Evolutionary conservation across 2,329 filamentous ascomycete genomes (phyloP).

Genomic region (Colletotrichum sp.): DNA sequence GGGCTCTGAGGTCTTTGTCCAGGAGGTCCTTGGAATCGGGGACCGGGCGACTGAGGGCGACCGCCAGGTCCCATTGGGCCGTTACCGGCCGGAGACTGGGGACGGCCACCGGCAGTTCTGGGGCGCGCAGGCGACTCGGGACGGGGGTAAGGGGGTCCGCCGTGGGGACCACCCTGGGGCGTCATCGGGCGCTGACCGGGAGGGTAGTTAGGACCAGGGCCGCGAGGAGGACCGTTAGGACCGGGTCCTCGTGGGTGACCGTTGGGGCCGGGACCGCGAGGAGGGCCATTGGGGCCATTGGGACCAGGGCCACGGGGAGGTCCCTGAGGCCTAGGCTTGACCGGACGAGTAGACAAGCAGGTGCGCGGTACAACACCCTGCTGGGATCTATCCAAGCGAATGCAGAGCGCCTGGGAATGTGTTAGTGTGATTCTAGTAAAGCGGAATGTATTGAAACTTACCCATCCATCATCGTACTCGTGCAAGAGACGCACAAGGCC

Average conservation of each 20-base stretch:
- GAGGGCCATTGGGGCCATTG: constrained; percentile 47
- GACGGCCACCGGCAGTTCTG: constrained; percentile 34
- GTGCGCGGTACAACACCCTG: constrained; percentile 95
- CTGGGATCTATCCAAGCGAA: constrained; percentile 85
- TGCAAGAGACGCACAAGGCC: constrained; percentile 89
- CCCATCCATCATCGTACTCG: constrained; percentile 98
- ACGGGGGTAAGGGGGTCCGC: constrained; percentile 32
- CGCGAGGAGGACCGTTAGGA: constrained; percentile 31
- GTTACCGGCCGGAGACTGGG: constrained; percentile 46
- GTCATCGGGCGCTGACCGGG: constrained; percentile 43
- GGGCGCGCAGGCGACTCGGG: constrained; percentile 39
- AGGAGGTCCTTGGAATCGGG: constrained; percentile 34
- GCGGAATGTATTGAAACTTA: constrained; percentile 51
- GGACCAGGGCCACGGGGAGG: constrained; percentile 57
- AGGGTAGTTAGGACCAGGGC: constrained; percentile 35
- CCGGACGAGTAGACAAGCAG: constrained; percentile 88
- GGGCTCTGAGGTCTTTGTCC: constrained; percentile 45
- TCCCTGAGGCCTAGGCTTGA: constrained; percentile 75
- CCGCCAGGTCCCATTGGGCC: constrained; percentile 35
- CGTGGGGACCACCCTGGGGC: constrained; percentile 38
- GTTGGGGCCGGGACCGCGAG: constrained; percentile 35
- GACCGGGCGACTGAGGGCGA: constrained; percentile 54
- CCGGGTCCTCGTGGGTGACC: constrained; percentile 26
- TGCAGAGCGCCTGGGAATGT: constrained; percentile 76
- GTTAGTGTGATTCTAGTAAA: constrained; percentile 29